Percentiles rank a stretch among this genome's conserved stretches.
Conservation (phyloP, 305 asterid species). For the Solanum aculeatissimum region DNA sequence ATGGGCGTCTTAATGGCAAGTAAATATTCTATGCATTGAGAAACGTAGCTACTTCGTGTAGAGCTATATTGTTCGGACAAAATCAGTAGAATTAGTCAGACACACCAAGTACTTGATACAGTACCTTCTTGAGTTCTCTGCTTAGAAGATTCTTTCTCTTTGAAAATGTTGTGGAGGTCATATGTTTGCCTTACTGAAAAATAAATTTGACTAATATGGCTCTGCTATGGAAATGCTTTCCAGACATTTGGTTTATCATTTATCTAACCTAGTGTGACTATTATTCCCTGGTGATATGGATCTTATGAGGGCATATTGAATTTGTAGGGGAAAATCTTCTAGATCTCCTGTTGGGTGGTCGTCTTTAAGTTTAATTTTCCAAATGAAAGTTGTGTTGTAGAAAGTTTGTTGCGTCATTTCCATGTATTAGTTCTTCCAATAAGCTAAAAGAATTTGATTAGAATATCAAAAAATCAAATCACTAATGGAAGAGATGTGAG, state of each 20-base stretch:
- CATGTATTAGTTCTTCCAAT: neutral
- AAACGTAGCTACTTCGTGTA: neutral
- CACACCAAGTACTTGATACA: neutral
- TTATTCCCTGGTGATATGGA: neutral
- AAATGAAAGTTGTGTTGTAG: neutral
- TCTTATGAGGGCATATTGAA: neutral
- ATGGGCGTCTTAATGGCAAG: neutral
- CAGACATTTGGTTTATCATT: neutral
- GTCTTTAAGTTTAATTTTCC: neutral
- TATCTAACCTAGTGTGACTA: neutral
- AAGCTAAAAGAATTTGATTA: neutral
- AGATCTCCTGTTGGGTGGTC: neutral
- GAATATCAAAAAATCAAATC: neutral
- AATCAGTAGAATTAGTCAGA: neutral
- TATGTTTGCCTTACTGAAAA: neutral
- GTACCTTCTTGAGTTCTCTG: neutral
- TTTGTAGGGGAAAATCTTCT: neutral
- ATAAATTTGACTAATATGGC: neutral
- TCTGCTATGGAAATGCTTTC: neutral
- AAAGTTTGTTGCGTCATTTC: neutral
- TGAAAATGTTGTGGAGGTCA: neutral
- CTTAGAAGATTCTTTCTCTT: neutral
- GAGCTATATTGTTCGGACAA: neutral
- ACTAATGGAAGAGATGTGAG: neutral
- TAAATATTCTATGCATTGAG: neutral